Evolutionary conservation across 345 rosid genomes (phyloP), one percentile per base, ranked within the genome.

Genomic region (Ceriops tagal): DNA sequence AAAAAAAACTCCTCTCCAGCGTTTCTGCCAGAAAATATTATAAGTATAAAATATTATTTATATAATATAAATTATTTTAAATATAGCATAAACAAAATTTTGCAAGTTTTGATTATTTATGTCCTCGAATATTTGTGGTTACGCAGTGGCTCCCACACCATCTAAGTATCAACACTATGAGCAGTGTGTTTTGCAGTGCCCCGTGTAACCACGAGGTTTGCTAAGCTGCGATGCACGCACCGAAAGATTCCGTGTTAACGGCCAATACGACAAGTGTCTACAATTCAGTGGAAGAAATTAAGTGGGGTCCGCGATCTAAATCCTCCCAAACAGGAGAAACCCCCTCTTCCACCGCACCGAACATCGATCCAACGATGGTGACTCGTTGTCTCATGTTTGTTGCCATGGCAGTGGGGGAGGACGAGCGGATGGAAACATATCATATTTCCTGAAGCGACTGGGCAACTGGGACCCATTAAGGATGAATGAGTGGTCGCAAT

Each of bases 311-410:
- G 37, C 21, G 0, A 1, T 46, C 20, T 52, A 56, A 49, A 30
- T 28, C 9, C 13, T 34, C 2, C 13, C 39, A 71, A 56, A 37
- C 37, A 28, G 2, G 1, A 18, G 15, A 46, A 8, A 37, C 49
- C 1, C 21, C 22, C n/a, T 7, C 31, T 6, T 1, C n/a, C 11
- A 8, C 56, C 21, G 70, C 5, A 57, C 59, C 31, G 16, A 59
- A 64, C 47, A 55, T 18, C 32, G 62, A 75, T 61, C 69, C 71
- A 59, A 72, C 46, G 78, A 77, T 58, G 5, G 77, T 6, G 79
- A 79, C 85, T 46, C 26, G 18, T 77, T 74, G 82, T 77, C 86
- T 77, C 71, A 68, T 67, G 53, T 75, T 24, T 24, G 58, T 59
- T 32, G 65, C 73, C 27, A 55, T 35, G 26, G 71, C 61, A 58